phyloP scores from a whole-genome alignment of 768 basidiomycete species.

The Calocybe indica region DNA sequence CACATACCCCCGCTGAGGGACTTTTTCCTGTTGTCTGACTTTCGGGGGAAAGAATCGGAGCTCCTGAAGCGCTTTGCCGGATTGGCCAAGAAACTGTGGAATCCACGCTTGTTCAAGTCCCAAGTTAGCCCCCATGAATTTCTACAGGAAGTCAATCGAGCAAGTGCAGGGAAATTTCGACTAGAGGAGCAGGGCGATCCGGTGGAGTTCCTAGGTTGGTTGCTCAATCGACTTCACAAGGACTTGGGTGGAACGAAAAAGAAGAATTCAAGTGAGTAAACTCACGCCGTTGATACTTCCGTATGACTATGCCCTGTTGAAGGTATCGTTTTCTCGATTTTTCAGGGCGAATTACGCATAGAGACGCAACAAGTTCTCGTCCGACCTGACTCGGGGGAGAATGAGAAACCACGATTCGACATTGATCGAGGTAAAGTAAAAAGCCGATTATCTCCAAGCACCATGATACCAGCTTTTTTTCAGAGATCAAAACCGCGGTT shows the following conservation, averaged over 20 bases:
- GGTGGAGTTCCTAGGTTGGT: constrained; percentile 92
- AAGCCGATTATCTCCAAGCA: neutral
- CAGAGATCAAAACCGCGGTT: constrained; percentile 79
- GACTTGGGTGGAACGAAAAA: constrained; percentile 95
- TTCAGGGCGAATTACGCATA: constrained; percentile 90
- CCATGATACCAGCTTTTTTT: constrained; percentile 2
- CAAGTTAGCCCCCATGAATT: constrained; percentile 99
- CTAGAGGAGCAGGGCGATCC: constrained; percentile 95
- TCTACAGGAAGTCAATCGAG: constrained; percentile 90
- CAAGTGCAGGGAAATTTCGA: constrained; percentile 86
- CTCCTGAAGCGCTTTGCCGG: constrained; percentile 82
- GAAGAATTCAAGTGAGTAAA: constrained; percentile 74
- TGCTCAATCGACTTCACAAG: constrained; percentile 88
- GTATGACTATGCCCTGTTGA: constrained; percentile 9
- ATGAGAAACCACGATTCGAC: constrained; percentile 86
- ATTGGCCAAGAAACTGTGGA: constrained; percentile 94
- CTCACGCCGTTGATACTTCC: constrained; percentile 1
- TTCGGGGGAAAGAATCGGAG: constrained; percentile 74
- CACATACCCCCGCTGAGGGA: constrained; percentile 90
- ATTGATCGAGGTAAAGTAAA: constrained; percentile 73
- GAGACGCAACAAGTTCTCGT: constrained; percentile 93
- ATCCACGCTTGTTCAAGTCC: constrained; percentile 91
- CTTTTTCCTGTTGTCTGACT: constrained; percentile 73
- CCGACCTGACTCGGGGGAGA: constrained; percentile 67
- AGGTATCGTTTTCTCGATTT: constrained; percentile 91